Evolutionary conservation across 2,329 filamentous ascomycete genomes (phyloP), one percentile per base, ranked within the genome.

Genomic region (Paracoccidioides brasiliensis): DNA sequence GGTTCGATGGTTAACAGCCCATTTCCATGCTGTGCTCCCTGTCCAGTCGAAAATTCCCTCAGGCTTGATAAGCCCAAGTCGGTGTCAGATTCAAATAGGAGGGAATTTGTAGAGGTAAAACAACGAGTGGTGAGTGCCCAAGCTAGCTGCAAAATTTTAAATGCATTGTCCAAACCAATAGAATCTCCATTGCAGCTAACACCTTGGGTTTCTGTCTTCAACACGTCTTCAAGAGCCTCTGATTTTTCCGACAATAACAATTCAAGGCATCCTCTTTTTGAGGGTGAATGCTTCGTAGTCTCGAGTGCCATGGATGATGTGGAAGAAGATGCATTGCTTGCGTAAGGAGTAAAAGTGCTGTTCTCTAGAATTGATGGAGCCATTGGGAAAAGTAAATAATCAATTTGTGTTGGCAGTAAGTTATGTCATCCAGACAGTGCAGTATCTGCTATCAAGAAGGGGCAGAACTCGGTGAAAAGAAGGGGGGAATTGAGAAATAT

Each of bases 121-220:
- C 50, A 52, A 22, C 12, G 38, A 5, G 50, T 52, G 50, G 50
- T 52, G 50, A 52, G 50, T 3, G 30, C 52, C 52, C 52, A 54
- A 30, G 52, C 52, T 7, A 54, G 32, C 12, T 54, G 52, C 12
- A 54, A 10, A 30, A 54, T 54, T 28, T 54, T 46, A 30, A 52
- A 41, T 2, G 50, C 42, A 15, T 52, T 33, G 22, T 42, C 50
- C 38, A 15, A 10, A 22, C 33, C 33, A 5, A 6, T 9, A 8
- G 15, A 12, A 12, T 52, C 14, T 33, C 50, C 50, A 42, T 42
- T 42, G n/a, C 15, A 30, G 22, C 28, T 4, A 7, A 4, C 22
- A 5, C 49, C 49, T 12, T 52, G n/a, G 15, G 37, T 33, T 6
- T 41, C n/a, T 14, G 12, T 33, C 50, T 32, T 52, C 50, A 52